phyloP scores from a whole-genome alignment of 805 yeast genomes.

The Ogataea glucozyma region DNA sequence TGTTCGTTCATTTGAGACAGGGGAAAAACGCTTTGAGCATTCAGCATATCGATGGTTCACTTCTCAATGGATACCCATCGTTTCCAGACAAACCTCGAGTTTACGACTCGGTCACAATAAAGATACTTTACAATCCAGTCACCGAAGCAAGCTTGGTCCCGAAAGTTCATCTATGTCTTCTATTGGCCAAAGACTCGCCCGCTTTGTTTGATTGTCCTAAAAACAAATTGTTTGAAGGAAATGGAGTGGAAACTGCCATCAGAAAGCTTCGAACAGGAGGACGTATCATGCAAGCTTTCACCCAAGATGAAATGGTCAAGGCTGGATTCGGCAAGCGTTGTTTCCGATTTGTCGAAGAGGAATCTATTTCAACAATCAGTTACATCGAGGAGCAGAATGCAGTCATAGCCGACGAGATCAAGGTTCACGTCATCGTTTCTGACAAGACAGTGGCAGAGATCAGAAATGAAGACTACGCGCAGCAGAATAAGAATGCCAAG shows the following conservation, averaged over 20 bases:
- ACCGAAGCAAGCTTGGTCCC: conserved; percentile 43
- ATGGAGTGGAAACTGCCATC: conserved; percentile 65
- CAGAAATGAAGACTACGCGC: conserved; percentile 79
- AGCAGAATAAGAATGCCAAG: conserved; percentile 74
- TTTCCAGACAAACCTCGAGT: conserved; percentile 19
- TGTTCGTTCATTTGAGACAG: conserved; percentile 57
- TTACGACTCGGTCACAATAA: conserved; percentile 18
- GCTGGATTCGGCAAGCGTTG: conserved; percentile 76
- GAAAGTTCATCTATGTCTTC: conserved; percentile 74
- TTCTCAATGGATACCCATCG: conserved; percentile 36
- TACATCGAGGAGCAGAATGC: conserved; percentile 37
- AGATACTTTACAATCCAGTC: conserved; percentile 54
- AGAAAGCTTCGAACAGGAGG: conserved; percentile 77
- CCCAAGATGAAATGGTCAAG: conserved; percentile 83
- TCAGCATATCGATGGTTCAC: conserved; percentile 43
- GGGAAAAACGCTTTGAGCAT: conserved; percentile 64
- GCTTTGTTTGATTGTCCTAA: conserved; percentile 68
- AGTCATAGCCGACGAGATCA: conserved; percentile 52
- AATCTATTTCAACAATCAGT: conserved; percentile 53
- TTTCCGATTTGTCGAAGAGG: conserved; percentile 73
- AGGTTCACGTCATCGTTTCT: conserved; percentile 73
- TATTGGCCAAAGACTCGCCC: conserved; percentile 75
- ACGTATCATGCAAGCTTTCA: conserved; percentile 85
- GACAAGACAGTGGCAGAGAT: conserved; percentile 69
- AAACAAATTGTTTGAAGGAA: conserved; percentile 54